Evolutionary conservation across 345 rosid genomes (phyloP), one percentile per base, ranked within the genome.

Genomic region (Gossypium australe): DNA sequence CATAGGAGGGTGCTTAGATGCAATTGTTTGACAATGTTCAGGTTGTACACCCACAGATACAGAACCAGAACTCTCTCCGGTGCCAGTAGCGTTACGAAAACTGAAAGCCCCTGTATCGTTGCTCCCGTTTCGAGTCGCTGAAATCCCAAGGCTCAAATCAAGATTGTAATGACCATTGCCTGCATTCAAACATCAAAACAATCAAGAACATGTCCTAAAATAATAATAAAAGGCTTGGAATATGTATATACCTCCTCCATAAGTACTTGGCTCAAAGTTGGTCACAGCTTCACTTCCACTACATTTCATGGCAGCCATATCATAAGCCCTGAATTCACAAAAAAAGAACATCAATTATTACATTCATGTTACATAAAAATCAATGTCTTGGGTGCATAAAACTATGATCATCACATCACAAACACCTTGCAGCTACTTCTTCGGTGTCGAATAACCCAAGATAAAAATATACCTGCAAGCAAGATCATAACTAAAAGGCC

Each of bases 201-300:
- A 22, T 57, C 62, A 57, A 56, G 24, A 18, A 56, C 27, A 2
- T 56, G 27, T 56, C 10, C 9, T 53, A 53, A 53, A 48, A n/a
- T 53, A 53, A 53, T 22, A 53, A 53, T 53, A 53, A 16, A 12
- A 61, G 10, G 38, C 48, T 44, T 22, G 3, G 11, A 67, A 41
- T 69, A 18, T n/a, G n/a, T 17, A 16, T 8, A 11, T 80, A 12
- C 17, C 67, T 29, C 17, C 64, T 13, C 76, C 79, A 41, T 85
- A 80, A 1, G 63, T 63, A 76, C 87, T 77, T 13, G 87, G 80
- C 55, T 84, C 85, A 43, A 87, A 87, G 67, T 86, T 86, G 75
- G 90, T 85, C 17, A 83, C 78, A 20, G 91, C 89, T 81, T 90
- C 92, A 63, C 84, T 82, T 69, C 92, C 91, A 60, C 82, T 86